Conservation (phyloP, 1,284 basidiomycete genomes). For the Somion occarium region DNA sequence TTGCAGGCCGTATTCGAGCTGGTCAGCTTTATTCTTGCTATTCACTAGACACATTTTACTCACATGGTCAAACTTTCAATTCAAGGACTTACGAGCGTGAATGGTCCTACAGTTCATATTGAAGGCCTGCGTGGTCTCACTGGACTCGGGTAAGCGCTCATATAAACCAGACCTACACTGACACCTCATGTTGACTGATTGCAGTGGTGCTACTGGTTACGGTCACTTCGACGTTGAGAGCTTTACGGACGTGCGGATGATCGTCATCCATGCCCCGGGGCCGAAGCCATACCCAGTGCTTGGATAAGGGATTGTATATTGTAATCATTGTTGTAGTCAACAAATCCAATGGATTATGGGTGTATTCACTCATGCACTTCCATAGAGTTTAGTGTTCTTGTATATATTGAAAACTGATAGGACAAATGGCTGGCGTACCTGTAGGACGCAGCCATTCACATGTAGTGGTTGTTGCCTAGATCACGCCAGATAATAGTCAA, state of each 20-base stretch:
- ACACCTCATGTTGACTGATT: background rate
- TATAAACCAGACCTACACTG: background rate
- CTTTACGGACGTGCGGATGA: background rate
- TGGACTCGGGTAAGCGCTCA: conserved; percentile 26
- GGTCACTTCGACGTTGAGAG: conserved; percentile 1
- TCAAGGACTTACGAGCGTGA: conserved; percentile 40
- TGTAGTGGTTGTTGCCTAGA: too few relatives aligned
- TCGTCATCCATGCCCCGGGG: conserved; percentile 34
- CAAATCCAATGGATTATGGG: too few relatives aligned
- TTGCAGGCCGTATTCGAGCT: conserved; percentile 44
- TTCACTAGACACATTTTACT: background rate
- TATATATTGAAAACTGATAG: too few relatives aligned
- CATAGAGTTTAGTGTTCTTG: too few relatives aligned
- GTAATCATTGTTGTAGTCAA: too few relatives aligned
- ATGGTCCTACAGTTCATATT: conserved; percentile 25
- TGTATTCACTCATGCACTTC: too few relatives aligned
- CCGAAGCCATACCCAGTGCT: conserved; percentile 13
- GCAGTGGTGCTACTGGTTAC: conserved; percentile 2
- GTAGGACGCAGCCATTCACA: too few relatives aligned
- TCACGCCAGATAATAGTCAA: too few relatives aligned
- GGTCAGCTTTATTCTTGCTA: conserved; percentile 29
- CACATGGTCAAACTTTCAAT: background rate
- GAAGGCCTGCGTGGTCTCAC: conserved; percentile 19
- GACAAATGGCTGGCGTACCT: too few relatives aligned
- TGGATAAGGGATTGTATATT: conserved; percentile 2